These are phyloP conservation scores for Arachnomyces sp. DNA, from an alignment of 2,329 filamentous ascomycete species.

Conservation along the genomic window DNA sequence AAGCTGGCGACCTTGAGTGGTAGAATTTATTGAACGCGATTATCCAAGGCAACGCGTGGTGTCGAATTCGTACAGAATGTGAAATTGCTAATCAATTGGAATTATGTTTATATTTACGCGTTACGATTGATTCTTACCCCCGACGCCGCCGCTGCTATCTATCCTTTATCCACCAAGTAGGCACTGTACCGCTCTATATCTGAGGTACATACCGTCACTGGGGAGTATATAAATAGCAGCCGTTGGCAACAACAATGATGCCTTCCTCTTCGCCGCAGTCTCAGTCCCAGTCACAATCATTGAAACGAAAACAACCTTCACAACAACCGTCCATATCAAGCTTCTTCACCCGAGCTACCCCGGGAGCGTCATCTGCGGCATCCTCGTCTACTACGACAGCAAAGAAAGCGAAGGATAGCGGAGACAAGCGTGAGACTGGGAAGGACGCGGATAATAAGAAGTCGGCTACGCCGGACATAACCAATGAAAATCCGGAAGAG, in stretches of 20 bases:
- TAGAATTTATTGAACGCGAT: too few species aligned
- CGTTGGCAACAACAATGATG: constrained; percentile 18
- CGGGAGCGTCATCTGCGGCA: constrained; percentile 11
- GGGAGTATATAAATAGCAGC: constrained; percentile 10
- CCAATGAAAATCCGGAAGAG: constrained; percentile 6
- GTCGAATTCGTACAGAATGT: too few species aligned
- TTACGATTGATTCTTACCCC: too few species aligned
- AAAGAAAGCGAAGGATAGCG: neutral
- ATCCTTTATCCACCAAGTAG: constrained; percentile 26
- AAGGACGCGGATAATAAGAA: constrained; percentile 7
- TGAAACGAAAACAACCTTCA: constrained; percentile 28
- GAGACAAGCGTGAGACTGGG: constrained; percentile 4
- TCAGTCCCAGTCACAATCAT: constrained; percentile 24
- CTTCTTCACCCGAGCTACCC: constrained; percentile 63
- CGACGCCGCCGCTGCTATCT: too few species aligned
- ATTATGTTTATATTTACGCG: too few species aligned
- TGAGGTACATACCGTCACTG: constrained; percentile 12
- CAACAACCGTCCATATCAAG: constrained; percentile 75
- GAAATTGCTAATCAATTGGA: too few species aligned
- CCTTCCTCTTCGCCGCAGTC: constrained; percentile 27
- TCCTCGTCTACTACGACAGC: neutral
- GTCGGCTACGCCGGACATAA: constrained; percentile 1
- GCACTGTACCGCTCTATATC: too few species aligned
- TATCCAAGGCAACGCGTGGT: too few species aligned
- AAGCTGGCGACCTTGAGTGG: too few species aligned